Base-by-base conservation (phyloP, 495 filamentous ascomycete genomes). In the Extremus antarcticus region DNA sequence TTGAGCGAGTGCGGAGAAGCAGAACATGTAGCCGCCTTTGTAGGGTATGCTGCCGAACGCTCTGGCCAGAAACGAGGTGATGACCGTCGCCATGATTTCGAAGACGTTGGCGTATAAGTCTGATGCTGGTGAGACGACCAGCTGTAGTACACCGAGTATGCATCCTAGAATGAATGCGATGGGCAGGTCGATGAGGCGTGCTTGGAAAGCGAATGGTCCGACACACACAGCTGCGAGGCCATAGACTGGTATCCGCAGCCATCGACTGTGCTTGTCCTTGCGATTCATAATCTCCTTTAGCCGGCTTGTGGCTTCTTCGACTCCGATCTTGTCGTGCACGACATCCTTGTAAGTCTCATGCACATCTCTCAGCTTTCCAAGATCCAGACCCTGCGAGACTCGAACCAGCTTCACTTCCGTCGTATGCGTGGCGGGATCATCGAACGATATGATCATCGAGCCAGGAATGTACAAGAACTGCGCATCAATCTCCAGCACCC, bases 401-500 rank as follows among this genome's bases (percentile, higher is more conserved):
- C 86, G 80, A 13, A 97, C 84, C 43, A 97, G 80, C 67, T 92
- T 91, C 50, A 96, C 86, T 66, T 95, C 91, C 7, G 90, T 89
- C 9, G 91, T 95, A 63, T 95, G 90, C 9, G 88, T 94, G 22
- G 82, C 78, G 22, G 78, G 76, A 70, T 97, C 91, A 63, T 94
- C 91, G 64, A 97, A 96, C 3, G 88, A 89, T 55, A 95, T 84
- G 57, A 97, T 87, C 91, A 96, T 97, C 63, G 87, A 94, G 19
- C 88, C 88, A 1, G 91, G 91, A 21, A 95, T 82, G 65, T 95
- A 96, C 41, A 95, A 70, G 62, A 94, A 96, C 56, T 94, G 89
- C 41, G 83, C 87, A 56, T 95, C 86, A 46, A 96, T 90, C 67
- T 91, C 85, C 43, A 97, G 77, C 3, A 94, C 87, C 2, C 87